Conservation (phyloP, 1,284 basidiomycete genomes). For the Pterula multifida region DNA sequence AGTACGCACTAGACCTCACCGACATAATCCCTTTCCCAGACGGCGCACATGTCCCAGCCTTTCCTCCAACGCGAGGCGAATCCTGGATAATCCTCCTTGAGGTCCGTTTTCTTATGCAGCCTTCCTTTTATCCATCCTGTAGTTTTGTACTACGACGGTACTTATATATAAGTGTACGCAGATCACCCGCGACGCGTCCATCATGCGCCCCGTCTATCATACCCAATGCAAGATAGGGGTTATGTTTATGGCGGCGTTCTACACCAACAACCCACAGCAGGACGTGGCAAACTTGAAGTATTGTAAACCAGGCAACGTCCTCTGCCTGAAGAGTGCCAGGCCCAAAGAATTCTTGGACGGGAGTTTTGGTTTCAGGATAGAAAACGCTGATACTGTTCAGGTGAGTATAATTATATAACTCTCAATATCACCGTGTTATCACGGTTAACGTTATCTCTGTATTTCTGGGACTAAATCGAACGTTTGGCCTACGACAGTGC, state of each 20-base stretch:
- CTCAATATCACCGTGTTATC: background rate
- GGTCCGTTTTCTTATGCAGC: background rate
- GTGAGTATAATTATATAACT: background rate
- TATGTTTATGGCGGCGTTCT: background rate
- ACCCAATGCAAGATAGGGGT: background rate
- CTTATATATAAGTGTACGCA: background rate
- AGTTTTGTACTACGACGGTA: background rate
- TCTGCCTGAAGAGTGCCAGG: background rate
- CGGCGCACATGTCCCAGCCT: background rate
- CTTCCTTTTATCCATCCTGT: no score
- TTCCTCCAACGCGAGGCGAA: background rate
- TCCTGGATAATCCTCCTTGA: background rate
- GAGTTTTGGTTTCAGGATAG: conserved; percentile 11
- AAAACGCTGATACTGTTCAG: conserved; percentile 7
- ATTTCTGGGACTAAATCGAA: background rate
- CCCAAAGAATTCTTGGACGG: conserved; percentile 10
- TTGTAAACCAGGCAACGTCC: background rate
- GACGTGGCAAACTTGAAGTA: background rate
- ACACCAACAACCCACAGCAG: background rate
- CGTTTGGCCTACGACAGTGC: conserved; percentile 6
- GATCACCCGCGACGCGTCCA: background rate
- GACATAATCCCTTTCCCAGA: background rate
- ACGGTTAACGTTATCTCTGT: background rate
- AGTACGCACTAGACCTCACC: background rate
- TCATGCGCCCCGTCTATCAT: background rate